Base-by-base conservation (phyloP, 1,284 basidiomycete species). In the Ceraceosorus guamensis region DNA sequence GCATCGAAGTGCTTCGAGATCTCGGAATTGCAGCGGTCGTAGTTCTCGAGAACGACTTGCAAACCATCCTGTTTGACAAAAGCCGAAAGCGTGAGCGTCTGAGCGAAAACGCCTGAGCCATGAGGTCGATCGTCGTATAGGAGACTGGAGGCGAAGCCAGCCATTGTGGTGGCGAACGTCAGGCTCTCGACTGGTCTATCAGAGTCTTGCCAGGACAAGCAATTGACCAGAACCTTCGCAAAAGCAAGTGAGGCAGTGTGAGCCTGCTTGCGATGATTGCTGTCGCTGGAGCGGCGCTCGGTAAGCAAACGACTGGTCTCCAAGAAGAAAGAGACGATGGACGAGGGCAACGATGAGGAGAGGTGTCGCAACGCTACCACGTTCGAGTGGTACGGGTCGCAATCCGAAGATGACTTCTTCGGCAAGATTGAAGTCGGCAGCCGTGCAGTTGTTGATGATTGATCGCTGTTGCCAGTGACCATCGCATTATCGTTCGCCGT, bases 291-390 rank as follows among this genome's bases (percentile, higher is more conserved):
- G 57, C 92, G 83, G 31, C 86, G 87, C 70, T 89, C 85, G 10
- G 78, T 76, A 74, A 96, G 86, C 73, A 95, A 81, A 74, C 90
- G 88, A 60, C 91, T 87, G 59, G 91, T 84, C 14, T 91, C 85
- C 82, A 89, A 88, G 79, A 95, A 91, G 76, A 97, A 87, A 4
- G 89, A 87, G 0, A 85, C 84, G 56, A 93, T 78, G 3, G 86
- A 82, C 32, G 82, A 84, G 0, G 91, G 89, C 53, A 93, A 82
- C 46, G 88, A 85, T 57, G 86, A 84, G 0, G 87, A 84, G 35
- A 96, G 78, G 68, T 91, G 88, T 73, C 87, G 88, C 44, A 92
- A 78, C 13, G 68, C 67, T 4, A 57, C 57, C 3, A 56, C 59
- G 48, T 72, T 72, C 3, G 52, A 61, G 50, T 57, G 47, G 33